Evolutionary conservation across 2,329 filamentous ascomycete genomes (phyloP).

Genomic region (Hymenoscyphus linearis): DNA sequence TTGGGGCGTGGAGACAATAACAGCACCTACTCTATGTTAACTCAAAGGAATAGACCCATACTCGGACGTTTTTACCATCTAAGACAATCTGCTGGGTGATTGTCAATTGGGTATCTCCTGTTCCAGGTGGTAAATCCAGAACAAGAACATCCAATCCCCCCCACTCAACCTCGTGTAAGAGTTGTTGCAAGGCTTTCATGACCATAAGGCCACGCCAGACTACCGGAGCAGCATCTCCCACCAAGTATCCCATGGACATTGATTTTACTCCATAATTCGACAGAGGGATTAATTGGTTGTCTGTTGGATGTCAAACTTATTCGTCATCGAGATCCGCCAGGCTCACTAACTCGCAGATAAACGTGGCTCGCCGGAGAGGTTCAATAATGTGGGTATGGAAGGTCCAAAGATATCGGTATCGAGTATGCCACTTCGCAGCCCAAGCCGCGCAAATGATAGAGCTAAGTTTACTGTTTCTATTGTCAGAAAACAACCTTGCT

Average conservation of each 20-base stretch:
- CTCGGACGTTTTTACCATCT: conserved; percentile 53
- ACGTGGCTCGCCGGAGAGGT: conserved; percentile 72
- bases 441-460: conserved; percentile 75
- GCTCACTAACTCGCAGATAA: conserved; percentile 60
- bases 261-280: conserved; percentile 95
- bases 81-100: conserved; percentile 92
- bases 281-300: conserved; percentile 78
- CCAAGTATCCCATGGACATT: conserved; percentile 97
- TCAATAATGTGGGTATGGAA: conserved; percentile 84
- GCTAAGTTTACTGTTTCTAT: conserved; percentile 67
- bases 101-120: conserved; percentile 93
- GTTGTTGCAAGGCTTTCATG: conserved; percentile 92
- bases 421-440: conserved; percentile 78
- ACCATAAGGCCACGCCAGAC: conserved; percentile 97
- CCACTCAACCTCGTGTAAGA: conserved; percentile 95
- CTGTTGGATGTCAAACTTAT: conserved; percentile 37
- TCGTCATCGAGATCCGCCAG: conserved; percentile 2
- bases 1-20: conserved; percentile 92
- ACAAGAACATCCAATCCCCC: conserved; percentile 82
- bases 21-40: conserved; percentile 47
- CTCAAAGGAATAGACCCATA: conserved; percentile 2
- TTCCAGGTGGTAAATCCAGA: conserved; percentile 87
- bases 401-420: conserved; percentile 97
- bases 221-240: conserved; percentile 73
- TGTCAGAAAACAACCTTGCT: conserved; percentile 1